Conservation (phyloP, 257 asterid genomes). For the Fraxinus cuspidata region DNA sequence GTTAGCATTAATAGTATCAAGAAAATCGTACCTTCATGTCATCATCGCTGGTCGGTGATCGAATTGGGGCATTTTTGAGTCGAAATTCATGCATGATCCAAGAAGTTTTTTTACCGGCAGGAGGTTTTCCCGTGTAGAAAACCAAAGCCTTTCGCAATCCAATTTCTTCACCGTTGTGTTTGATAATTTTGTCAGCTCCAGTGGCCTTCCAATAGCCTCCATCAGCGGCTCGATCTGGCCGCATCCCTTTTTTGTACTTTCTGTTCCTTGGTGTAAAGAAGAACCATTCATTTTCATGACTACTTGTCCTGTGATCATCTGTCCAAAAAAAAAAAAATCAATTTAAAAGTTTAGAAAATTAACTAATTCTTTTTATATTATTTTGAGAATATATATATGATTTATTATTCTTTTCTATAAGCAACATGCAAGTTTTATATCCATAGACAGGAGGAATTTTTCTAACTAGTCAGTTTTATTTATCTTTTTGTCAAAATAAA, state of each 20-base stretch:
- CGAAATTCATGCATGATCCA: slow-evolving; percentile 37
- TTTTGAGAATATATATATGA: no score
- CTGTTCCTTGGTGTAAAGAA: slow-evolving; percentile 25
- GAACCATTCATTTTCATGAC: slow-evolving; percentile 16
- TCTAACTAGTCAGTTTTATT: no score
- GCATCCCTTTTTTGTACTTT: slow-evolving; percentile 17
- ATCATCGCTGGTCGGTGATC: neutral
- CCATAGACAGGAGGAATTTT: no score
- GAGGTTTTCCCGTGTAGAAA: slow-evolving; percentile 24
- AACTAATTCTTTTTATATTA: no score
- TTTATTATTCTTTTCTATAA: no score
- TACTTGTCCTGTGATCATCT: neutral
- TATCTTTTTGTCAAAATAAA: no score
- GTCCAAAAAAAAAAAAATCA: neutral
- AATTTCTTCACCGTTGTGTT: neutral
- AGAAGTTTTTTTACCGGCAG: slow-evolving; percentile 13
- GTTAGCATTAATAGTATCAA: no score
- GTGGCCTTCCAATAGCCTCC: slow-evolving; percentile 29
- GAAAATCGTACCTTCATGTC: neutral
- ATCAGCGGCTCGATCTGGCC: slow-evolving; percentile 29
- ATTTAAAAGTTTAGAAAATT: no score
- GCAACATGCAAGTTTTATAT: no score
- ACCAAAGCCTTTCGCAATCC: slow-evolving; percentile 29
- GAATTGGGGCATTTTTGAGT: neutral
- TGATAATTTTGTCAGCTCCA: slow-evolving; percentile 21